These are phyloP conservation scores for Neonectria hederae DNA, from an alignment of 2,329 filamentous ascomycete genomes.

Conservation along the genomic window DNA sequence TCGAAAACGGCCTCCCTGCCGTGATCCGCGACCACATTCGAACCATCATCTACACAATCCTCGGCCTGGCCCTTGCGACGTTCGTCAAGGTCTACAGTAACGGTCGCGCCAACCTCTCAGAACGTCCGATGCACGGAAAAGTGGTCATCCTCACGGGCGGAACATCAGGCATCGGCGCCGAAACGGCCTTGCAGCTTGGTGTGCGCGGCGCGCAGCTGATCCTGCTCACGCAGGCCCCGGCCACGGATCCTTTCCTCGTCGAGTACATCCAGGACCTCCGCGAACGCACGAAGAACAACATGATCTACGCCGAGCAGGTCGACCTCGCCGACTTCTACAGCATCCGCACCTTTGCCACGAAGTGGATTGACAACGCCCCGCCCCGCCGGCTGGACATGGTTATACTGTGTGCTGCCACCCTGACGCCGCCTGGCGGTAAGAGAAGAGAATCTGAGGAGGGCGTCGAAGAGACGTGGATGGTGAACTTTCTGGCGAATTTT, in stretches of 20 bases:
- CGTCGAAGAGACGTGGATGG: constrained; percentile 88
- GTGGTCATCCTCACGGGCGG: constrained; percentile 95
- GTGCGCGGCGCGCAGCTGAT: constrained; percentile 87
- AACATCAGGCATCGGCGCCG: constrained; percentile 90
- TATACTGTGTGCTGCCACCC: constrained; percentile 83
- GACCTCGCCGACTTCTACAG: constrained; percentile 90
- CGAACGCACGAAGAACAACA: constrained; percentile 76
- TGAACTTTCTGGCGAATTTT: constrained; percentile 97
- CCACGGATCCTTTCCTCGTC: constrained; percentile 86
- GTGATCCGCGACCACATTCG: constrained; percentile 58
- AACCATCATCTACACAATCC: constrained; percentile 52
- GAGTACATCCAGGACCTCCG: constrained; percentile 94
- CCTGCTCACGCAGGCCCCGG: constrained; percentile 83
- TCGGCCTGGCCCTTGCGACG: constrained; percentile 51
- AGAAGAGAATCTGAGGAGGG: constrained; percentile 76
- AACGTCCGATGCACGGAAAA: constrained; percentile 90
- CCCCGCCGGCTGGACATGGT: constrained; percentile 90
- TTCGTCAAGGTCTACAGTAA: constrained; percentile 78
- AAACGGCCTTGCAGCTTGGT: constrained; percentile 78
- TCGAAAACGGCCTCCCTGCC: constrained; percentile 59
- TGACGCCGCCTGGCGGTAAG: constrained; percentile 73
- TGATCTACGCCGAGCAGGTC: constrained; percentile 96
- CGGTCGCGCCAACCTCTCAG: constrained; percentile 77
- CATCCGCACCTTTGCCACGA: constrained; percentile 91
- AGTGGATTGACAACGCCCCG: constrained; percentile 96